Conservation (phyloP, 163 green algal species). For the Trebouxia gelatinosa region DNA sequence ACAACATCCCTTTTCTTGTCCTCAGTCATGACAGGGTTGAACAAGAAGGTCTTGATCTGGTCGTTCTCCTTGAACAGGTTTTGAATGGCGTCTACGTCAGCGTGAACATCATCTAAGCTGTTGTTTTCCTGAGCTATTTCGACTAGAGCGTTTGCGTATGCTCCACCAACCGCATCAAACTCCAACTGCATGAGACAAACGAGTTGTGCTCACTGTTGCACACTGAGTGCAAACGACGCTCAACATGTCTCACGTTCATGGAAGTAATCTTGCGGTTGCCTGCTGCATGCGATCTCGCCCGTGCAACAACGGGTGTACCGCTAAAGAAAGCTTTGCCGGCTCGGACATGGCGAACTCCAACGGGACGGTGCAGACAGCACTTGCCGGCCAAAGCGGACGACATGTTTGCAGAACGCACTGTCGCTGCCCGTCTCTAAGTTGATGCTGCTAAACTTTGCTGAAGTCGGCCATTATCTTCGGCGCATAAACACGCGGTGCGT, state of each 20-base stretch:
- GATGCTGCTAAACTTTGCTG: no score
- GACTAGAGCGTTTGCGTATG: slow-evolving; percentile 92
- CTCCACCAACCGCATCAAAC: slow-evolving; percentile 55
- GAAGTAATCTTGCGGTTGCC: slow-evolving; percentile 15
- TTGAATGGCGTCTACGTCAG: slow-evolving; percentile 69
- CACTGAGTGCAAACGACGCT: no score
- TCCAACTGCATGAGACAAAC: slow-evolving; percentile 14
- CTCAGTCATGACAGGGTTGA: slow-evolving; percentile 76
- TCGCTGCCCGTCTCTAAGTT: no score
- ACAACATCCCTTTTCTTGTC: slow-evolving; percentile 92
- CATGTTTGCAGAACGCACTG: no score
- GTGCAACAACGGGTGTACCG: slow-evolving; percentile 1
- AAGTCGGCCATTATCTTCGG: no score
- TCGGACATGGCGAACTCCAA: background rate
- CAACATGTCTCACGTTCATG: slow-evolving; percentile 6
- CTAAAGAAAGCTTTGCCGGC: slow-evolving; percentile 5
- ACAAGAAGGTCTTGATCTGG: slow-evolving; percentile 76
- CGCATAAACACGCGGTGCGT: no score
- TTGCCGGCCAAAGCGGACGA: slow-evolving; percentile 4
- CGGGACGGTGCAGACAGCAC: background rate
- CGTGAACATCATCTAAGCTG: slow-evolving; percentile 70
- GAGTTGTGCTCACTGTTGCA: no score
- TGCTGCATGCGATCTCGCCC: slow-evolving; percentile 2
- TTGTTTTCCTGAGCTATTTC: slow-evolving; percentile 68
- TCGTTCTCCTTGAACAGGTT: slow-evolving; percentile 65